phyloP scores from a whole-genome alignment of 2,329 filamentous ascomycete species.

The Colletotrichum coccodes region DNA sequence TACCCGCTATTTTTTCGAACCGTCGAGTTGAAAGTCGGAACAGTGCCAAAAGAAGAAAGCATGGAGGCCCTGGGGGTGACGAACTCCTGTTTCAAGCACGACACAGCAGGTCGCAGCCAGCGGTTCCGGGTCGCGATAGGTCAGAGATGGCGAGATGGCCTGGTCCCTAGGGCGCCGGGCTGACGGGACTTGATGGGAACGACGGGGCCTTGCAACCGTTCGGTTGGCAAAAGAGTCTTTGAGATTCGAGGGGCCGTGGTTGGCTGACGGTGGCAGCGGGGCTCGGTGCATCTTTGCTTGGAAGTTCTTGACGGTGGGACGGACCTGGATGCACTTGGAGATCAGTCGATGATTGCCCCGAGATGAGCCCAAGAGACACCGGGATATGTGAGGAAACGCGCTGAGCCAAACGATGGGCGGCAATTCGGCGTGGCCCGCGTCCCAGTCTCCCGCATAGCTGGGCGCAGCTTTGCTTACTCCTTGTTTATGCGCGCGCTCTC shows the following conservation, averaged over 20 bases:
- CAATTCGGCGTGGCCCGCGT: background rate
- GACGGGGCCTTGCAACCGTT: background rate
- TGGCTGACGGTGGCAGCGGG: conserved; percentile 19
- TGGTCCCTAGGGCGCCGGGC: background rate
- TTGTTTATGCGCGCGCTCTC: conserved; percentile 9
- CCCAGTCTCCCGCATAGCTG: background rate
- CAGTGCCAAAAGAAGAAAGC: background rate
- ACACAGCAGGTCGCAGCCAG: background rate
- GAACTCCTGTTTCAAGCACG: conserved; percentile 25
- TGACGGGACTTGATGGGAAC: background rate
- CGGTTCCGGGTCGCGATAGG: background rate
- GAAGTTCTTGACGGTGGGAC: background rate
- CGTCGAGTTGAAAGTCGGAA: conserved; percentile 1
- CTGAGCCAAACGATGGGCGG: background rate
- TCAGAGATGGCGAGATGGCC: background rate
- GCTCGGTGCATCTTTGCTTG: conserved; percentile 2
- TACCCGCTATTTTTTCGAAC: conserved; percentile 24
- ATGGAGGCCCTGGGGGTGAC: background rate
- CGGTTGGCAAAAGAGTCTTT: background rate
- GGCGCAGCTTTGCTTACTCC: conserved; percentile 6
- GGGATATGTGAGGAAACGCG: background rate
- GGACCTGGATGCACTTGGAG: background rate
- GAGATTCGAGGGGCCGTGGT: conserved; percentile 6
- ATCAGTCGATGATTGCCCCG: background rate
- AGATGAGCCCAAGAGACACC: background rate